Evolutionary conservation across 2,329 filamentous ascomycete genomes (phyloP).

Genomic region (Calonectria honghensis): DNA sequence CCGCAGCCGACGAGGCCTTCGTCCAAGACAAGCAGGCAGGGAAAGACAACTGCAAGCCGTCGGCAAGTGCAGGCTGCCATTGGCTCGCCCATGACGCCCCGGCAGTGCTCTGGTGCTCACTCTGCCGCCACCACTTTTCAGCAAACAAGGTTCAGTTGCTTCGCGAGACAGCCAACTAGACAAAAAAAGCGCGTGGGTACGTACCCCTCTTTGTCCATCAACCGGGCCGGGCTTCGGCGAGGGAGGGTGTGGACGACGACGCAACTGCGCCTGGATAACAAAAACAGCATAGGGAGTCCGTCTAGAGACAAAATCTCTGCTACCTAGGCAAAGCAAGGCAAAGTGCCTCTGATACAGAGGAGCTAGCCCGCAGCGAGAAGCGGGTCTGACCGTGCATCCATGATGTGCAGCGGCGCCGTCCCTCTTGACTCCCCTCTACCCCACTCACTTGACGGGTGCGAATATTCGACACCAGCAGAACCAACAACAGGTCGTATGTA

Average conservation of each 20-base stretch:
- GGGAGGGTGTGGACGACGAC: constrained; percentile 24
- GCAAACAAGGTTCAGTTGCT: constrained; percentile 23
- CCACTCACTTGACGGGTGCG: constrained; percentile 33
- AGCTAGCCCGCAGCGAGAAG: constrained; percentile 24
- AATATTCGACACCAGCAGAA: constrained; percentile 23
- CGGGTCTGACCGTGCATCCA: constrained; percentile 39
- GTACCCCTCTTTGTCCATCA: constrained; percentile 26
- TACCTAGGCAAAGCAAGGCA: constrained; percentile 22
- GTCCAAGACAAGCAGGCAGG: not conserved
- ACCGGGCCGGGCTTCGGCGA: constrained; percentile 41
- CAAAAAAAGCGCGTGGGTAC: constrained; percentile 22
- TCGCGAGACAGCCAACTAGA: constrained; percentile 18
- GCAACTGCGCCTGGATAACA: constrained; percentile 15
- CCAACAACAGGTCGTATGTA: constrained; percentile 30
- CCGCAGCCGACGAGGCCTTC: constrained; percentile 35
- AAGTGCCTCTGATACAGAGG: constrained; percentile 8
- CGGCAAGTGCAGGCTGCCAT: constrained; percentile 23
- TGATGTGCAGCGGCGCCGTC: constrained; percentile 40
- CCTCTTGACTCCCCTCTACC: constrained; percentile 35
- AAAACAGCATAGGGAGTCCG: constrained; percentile 30
- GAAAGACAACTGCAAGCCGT: constrained; percentile 32
- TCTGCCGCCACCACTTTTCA: constrained; percentile 33
- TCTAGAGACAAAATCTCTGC: constrained; percentile 29
- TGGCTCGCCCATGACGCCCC: not conserved
- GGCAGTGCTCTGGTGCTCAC: constrained; percentile 11